These are phyloP conservation scores for Conticribra guillardii DNA, from an alignment of 108 stramenopile species.

Conservation along the genomic window DNA sequence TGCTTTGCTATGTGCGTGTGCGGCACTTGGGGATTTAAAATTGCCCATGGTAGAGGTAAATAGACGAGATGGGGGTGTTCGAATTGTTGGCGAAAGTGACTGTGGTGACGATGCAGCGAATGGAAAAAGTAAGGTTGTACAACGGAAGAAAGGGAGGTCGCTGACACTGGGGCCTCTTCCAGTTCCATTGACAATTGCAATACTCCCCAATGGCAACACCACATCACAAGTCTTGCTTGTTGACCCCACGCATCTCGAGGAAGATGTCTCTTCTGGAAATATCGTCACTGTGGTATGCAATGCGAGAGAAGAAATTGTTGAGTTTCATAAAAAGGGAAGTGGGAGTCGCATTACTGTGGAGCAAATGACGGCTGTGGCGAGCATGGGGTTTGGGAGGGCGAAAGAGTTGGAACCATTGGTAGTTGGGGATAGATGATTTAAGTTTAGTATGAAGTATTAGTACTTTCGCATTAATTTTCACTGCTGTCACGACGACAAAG, in stretches of 20 bases:
- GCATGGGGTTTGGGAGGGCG: conserved; percentile 41
- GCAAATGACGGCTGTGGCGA: conserved; percentile 35
- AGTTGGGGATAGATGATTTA: conserved; percentile 1
- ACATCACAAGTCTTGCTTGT: conserved; percentile 18
- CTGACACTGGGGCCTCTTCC: conserved; percentile 43
- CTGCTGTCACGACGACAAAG: no score
- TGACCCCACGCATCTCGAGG: conserved; percentile 48
- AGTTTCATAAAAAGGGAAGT: conserved; percentile 44
- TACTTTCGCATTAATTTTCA: no score
- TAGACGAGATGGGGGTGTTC: conserved; percentile 23
- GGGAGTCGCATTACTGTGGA: conserved; percentile 23
- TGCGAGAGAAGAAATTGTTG: conserved; percentile 31
- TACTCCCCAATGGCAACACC: conserved; percentile 17
- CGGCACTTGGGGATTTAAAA: conserved; percentile 70
- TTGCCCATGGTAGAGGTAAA: conserved; percentile 58
- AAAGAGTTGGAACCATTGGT: conserved; percentile 36
- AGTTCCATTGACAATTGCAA: conserved; percentile 40
- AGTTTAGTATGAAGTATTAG: not conserved
- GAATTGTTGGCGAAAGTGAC: conserved; percentile 26
- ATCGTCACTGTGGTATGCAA: conserved; percentile 41
- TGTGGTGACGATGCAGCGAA: conserved; percentile 1
- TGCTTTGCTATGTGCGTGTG: conserved; percentile 62
- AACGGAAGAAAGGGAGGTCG: conserved; percentile 29
- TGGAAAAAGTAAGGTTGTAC: not conserved
- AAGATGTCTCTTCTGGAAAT: conserved; percentile 41